Evolutionary conservation across 2,329 filamentous ascomycete genomes (phyloP).

Genomic region (Raffaelea arxii): DNA sequence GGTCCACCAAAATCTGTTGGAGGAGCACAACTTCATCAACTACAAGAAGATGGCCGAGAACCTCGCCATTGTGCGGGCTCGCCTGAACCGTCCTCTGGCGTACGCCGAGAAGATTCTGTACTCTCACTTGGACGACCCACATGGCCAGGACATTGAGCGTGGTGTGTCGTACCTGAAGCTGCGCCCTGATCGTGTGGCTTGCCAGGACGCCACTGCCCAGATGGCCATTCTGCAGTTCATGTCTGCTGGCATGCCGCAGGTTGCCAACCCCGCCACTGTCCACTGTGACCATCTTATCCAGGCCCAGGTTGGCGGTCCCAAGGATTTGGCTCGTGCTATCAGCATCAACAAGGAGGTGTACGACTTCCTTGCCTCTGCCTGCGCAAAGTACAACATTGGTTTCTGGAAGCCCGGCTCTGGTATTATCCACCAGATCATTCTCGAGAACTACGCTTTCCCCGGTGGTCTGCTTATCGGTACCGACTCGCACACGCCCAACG

Average conservation of each 20-base stretch:
- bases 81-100: slow-evolving; percentile 87
- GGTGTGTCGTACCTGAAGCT: slow-evolving; percentile 94
- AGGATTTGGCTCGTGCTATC: slow-evolving; percentile 86
- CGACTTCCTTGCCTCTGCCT: slow-evolving; percentile 87
- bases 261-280: slow-evolving; percentile 89
- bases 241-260: slow-evolving; percentile 92
- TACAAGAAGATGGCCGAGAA: slow-evolving; percentile 99
- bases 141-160: slow-evolving; percentile 92
- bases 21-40: slow-evolving; percentile 96
- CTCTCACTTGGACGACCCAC: slow-evolving; percentile 95
- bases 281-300: slow-evolving; percentile 99
- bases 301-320: slow-evolving; percentile 83
- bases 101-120: slow-evolving; percentile 98
- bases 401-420: slow-evolving; percentile 98
- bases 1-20: slow-evolving; percentile 93
- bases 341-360: slow-evolving; percentile 99
- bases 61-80: slow-evolving; percentile 76
- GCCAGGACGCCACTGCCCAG: slow-evolving; percentile 98
- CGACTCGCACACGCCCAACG: slow-evolving; percentile 96
- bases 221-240: slow-evolving; percentile 99
- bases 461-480: slow-evolving; percentile 94
- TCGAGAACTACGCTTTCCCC: slow-evolving; percentile 99
- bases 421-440: slow-evolving; percentile 98
- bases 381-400: slow-evolving; percentile 99
- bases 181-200: slow-evolving; percentile 93